Conservation (phyloP, 2,329 filamentous ascomycete genomes). For the Aureobasidium sp. region DNA sequence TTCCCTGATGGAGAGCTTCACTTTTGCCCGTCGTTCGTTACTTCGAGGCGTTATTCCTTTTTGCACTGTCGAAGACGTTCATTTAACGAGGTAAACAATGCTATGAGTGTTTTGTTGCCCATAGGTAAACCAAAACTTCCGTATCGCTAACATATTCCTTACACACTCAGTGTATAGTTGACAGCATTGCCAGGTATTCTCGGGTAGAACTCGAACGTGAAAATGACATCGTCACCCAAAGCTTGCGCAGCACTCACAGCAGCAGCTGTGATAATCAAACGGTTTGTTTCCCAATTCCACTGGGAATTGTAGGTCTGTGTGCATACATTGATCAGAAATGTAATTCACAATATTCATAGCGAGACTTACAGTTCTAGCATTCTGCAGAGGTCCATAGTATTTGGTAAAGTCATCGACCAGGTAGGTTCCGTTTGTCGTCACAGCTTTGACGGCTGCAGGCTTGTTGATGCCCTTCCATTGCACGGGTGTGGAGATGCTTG, state of each 20-base stretch:
- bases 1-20: constrained; percentile 1
- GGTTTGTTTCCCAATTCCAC: constrained; percentile 42
- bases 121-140: too few relatives aligned
- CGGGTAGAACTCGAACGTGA: constrained; percentile 50
- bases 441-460: constrained; percentile 44
- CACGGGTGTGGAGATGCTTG: constrained; percentile 42
- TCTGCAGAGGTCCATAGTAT: constrained; percentile 44
- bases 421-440: constrained; percentile 40
- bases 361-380: constrained; percentile 23
- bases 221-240: constrained; percentile 36
- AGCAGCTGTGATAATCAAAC: constrained; percentile 39
- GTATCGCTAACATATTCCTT: background rate
- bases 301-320: constrained; percentile 39
- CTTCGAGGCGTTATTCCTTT: background rate
- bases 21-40: background rate
- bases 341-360: too few relatives aligned
- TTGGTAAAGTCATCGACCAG: constrained; percentile 50
- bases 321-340: constrained; percentile 3
- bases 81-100: background rate
- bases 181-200: constrained; percentile 40
- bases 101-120: too few relatives aligned
- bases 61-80: background rate
- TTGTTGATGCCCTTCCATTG: constrained; percentile 43
- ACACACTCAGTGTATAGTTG: constrained; percentile 41
- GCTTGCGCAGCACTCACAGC: constrained; percentile 40